Evolutionary conservation across 1,284 basidiomycete species (phyloP).

Genomic region (Leccinum variabile): DNA sequence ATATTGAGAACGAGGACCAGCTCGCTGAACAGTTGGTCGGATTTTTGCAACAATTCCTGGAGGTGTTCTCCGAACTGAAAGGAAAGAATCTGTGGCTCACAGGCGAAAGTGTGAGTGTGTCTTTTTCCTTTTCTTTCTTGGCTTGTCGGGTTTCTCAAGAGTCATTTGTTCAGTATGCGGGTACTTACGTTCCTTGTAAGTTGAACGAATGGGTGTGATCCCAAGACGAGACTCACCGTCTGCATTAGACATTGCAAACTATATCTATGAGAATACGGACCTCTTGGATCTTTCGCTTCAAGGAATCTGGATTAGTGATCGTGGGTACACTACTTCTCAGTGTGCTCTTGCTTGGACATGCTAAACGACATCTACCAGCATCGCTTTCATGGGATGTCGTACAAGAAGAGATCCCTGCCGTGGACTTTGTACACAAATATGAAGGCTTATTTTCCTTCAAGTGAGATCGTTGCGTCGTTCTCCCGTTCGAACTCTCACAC

Average conservation of each 20-base stretch:
- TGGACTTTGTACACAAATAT: conserved; percentile 43
- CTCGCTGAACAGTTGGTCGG: conserved; percentile 49
- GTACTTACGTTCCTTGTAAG: conserved; percentile 59
- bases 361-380: no score
- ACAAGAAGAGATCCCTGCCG: no score
- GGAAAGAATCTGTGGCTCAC: conserved; percentile 66
- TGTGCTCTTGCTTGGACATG: conserved; percentile 26
- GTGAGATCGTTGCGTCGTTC: conserved; percentile 34
- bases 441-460: conserved; percentile 68
- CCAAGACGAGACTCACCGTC: not conserved
- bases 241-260: conserved; percentile 66
- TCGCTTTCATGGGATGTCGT: not conserved
- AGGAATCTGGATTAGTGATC: conserved; percentile 73
- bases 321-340: conserved; percentile 40
- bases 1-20: conserved; percentile 69
- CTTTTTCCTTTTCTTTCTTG: not conserved
- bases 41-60: conserved; percentile 73
- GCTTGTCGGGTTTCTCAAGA: not conserved
- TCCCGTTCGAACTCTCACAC: not conserved
- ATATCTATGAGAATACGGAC: conserved; percentile 59
- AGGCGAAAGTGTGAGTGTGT: conserved; percentile 65
- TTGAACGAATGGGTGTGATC: not conserved
- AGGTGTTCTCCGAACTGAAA: conserved; percentile 70
- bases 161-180: conserved; percentile 47
- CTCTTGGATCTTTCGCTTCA: conserved; percentile 57